These are phyloP conservation scores for Talaromyces sp. DNA, from an alignment of 2,329 filamentous ascomycete genomes.

Conservation along the genomic window DNA sequence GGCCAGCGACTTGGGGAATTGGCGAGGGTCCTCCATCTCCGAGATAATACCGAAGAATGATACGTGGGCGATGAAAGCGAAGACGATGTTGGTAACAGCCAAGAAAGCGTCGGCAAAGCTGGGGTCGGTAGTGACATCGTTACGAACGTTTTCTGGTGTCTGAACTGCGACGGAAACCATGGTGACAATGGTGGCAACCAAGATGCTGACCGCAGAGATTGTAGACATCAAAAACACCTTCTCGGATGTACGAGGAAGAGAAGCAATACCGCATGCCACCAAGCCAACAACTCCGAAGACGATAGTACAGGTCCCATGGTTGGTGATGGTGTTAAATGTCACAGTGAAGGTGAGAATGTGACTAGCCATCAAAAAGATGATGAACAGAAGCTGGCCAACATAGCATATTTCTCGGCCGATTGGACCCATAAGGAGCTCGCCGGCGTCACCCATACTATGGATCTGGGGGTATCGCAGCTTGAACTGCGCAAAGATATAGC, in stretches of 20 bases:
- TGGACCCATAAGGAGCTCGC: conserved; percentile 61
- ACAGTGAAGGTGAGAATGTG: conserved; percentile 70
- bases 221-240: conserved; percentile 63
- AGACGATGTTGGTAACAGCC: conserved; percentile 67
- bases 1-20: conserved; percentile 64
- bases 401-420: conserved; percentile 64
- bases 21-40: conserved; percentile 62
- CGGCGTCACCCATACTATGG: conserved; percentile 68
- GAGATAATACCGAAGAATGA: conserved; percentile 68
- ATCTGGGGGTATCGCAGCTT: conserved; percentile 59
- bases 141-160: conserved; percentile 41
- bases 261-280: conserved; percentile 58
- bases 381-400: conserved; percentile 62
- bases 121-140: conserved; percentile 50
- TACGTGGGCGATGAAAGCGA: conserved; percentile 66
- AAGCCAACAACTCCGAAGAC: conserved; percentile 61
- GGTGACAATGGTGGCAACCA: conserved; percentile 63
- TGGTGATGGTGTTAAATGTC: conserved; percentile 64
- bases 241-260: conserved; percentile 63
- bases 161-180: conserved; percentile 64
- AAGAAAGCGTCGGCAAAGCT: conserved; percentile 36
- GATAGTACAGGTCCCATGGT: conserved; percentile 63
- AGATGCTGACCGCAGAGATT: conserved; percentile 64
- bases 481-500: conserved; percentile 61
- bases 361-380: conserved; percentile 68